Conservation (phyloP, 2,329 filamentous ascomycete species). For the Trichoderma sp. region DNA sequence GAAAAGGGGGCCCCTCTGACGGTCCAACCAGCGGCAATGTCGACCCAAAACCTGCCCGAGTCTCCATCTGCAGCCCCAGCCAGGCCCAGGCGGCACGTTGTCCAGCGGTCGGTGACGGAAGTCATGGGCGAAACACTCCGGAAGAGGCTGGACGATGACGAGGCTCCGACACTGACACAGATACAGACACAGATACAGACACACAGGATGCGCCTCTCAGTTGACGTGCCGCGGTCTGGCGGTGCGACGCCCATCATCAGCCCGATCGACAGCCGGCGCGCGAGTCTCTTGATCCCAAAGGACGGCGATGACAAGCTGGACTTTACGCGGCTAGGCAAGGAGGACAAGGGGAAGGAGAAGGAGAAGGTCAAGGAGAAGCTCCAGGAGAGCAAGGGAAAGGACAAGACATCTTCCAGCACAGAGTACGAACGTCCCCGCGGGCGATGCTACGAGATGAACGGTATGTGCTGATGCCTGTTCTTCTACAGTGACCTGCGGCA, state of each 20-base stretch:
- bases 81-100: slow-evolving; percentile 45
- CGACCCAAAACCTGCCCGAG: slow-evolving; percentile 23
- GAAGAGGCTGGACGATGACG: slow-evolving; percentile 30
- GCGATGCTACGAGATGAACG: background rate
- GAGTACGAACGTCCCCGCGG: slow-evolving; percentile 29
- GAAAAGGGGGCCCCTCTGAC: slow-evolving; percentile 12
- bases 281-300: slow-evolving; percentile 38
- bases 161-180: slow-evolving; percentile 1
- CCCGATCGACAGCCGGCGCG: slow-evolving; percentile 42
- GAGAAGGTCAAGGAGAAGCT: slow-evolving; percentile 27
- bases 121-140: slow-evolving; percentile 44
- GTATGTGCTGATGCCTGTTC: background rate
- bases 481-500: slow-evolving; percentile 47
- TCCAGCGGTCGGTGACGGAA: slow-evolving; percentile 55
- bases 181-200: background rate
- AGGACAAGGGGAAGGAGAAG: slow-evolving; percentile 34
- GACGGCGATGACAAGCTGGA: slow-evolving; percentile 30
- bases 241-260: slow-evolving; percentile 43
- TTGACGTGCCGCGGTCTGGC: slow-evolving; percentile 46
- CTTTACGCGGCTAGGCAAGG: slow-evolving; percentile 30
- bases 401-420: slow-evolving; percentile 28
- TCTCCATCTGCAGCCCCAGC: slow-evolving; percentile 22
- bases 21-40: slow-evolving; percentile 19
- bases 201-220: slow-evolving; percentile 35
- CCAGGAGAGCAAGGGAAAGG: slow-evolving; percentile 35